phyloP scores from a whole-genome alignment of 208 protist genomes.

The Vickermania ingenoplastis region DNA sequence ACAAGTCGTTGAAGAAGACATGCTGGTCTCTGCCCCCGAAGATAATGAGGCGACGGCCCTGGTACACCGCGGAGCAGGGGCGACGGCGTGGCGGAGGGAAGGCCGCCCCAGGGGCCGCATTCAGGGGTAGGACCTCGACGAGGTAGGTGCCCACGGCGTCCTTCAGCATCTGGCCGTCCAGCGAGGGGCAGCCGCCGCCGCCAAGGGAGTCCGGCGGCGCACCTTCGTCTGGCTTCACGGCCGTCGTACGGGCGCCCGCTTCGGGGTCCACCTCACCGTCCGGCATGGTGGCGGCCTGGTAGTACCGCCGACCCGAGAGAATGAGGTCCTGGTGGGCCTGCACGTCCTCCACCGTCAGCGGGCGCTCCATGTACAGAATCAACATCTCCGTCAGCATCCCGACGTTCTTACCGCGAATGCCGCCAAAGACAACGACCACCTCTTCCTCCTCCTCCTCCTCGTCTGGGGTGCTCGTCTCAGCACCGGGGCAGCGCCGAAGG shows the following conservation, averaged over 20 bases:
- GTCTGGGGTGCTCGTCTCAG: background rate
- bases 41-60: constrained; percentile 43
- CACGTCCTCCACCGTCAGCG: constrained; percentile 16
- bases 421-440: constrained; percentile 64
- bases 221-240: background rate
- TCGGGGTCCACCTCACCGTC: constrained; percentile 9
- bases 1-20: constrained; percentile 64
- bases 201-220: background rate
- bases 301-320: constrained; percentile 17
- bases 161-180: constrained; percentile 1
- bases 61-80: constrained; percentile 29
- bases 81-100: no score
- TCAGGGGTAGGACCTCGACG: constrained; percentile 12
- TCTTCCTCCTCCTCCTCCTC: constrained; percentile 18
- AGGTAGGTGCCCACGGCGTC: constrained; percentile 21
- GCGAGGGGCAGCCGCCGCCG: no score
- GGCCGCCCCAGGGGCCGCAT: constrained; percentile 18
- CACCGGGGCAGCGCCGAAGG: background rate
- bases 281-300: no score
- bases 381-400: constrained; percentile 24
- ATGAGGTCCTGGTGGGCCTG: constrained; percentile 5
- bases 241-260: background rate
- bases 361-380: constrained; percentile 28
- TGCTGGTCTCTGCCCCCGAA: constrained; percentile 53
- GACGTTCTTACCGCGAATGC: constrained; percentile 24